phyloP scores from a whole-genome alignment of 129 eudicot species.

The Flaveria sonorensis region DNA sequence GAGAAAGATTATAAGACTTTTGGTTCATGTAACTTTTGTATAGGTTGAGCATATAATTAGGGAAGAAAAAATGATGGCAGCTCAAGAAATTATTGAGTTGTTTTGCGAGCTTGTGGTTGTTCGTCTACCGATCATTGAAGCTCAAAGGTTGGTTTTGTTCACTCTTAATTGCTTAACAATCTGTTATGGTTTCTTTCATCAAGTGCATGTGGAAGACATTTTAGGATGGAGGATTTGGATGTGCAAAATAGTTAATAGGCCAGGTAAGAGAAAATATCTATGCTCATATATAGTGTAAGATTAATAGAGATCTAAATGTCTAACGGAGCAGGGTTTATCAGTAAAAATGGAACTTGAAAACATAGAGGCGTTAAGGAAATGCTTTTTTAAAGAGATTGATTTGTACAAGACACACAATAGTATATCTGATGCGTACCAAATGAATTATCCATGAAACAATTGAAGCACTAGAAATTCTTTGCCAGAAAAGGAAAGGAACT shows the following conservation, averaged over 20 bases:
- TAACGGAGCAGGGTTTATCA: neutral
- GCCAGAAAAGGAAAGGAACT: neutral
- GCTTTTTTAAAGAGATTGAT: neutral
- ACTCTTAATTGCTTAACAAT: neutral
- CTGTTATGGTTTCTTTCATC: neutral
- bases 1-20: neutral
- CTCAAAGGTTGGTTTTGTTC: conserved; percentile 63
- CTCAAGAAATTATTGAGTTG: conserved; percentile 92
- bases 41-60: conserved; percentile 96
- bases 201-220: neutral
- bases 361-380: no score
- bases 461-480: neutral
- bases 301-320: neutral
- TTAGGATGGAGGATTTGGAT: conserved; percentile 8
- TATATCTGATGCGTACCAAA: conserved; percentile 9
- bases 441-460: neutral
- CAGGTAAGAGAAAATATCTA: conserved; percentile 5
- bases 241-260: neutral
- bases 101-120: conserved; percentile 91
- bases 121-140: conserved; percentile 93
- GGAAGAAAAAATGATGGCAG: conserved; percentile 99
- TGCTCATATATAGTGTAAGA: neutral
- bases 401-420: neutral
- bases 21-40: conserved; percentile 5
- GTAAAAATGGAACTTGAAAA: neutral